Base-by-base conservation (phyloP, 768 basidiomycete species). In the Chalciporus sphaerocephalus region DNA sequence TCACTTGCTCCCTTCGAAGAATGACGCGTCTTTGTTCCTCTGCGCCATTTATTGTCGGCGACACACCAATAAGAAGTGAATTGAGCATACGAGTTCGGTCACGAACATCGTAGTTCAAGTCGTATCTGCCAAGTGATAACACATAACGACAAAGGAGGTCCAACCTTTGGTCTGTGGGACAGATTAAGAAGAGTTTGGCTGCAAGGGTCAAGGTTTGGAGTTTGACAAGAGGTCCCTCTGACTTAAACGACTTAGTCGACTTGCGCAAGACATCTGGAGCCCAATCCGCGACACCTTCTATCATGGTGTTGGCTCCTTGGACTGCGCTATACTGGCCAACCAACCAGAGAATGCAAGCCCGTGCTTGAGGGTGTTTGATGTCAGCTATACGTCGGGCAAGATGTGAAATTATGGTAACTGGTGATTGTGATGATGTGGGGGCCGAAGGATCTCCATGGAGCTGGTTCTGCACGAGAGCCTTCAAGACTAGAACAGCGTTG, bases 341-440 rank as follows among this genome's bases (percentile, higher is more conserved):
- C 1, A 97, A 78, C 92, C 95, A 96, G 20, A 92, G 69, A 1
- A 97, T 82, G 54, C 88, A 92, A 0, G 94, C 92, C 23, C 90
- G 72, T 1, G 94, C 92, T 56, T 82, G 78, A 1, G 83, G 72
- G 55, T 93, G 89, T 6, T 71, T 76, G 40, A 97, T 88, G 41
- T 82, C 83, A 38, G 92, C 88, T 37, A 95, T 76, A 24, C 79
- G 76, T 39, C 78, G 74, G 0, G 92, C 90, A 6, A 97, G 79
- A 27, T 81, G 79, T 3, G 82, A 76, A n/a, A 95, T 83, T 51
- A 95, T 86, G 7, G 73, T 69, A 9, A 85, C 60, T 0, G 89
- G 78, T 4, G 70, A 67, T 28, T 57, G 66, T 1, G 57, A 57
- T 18, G 54, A 46, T n/a, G 56, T 44, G 5, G 59, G 48, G n/a